Conservation (phyloP, 1,284 basidiomycete species). For the Mycosarcoma mackinlayi region DNA sequence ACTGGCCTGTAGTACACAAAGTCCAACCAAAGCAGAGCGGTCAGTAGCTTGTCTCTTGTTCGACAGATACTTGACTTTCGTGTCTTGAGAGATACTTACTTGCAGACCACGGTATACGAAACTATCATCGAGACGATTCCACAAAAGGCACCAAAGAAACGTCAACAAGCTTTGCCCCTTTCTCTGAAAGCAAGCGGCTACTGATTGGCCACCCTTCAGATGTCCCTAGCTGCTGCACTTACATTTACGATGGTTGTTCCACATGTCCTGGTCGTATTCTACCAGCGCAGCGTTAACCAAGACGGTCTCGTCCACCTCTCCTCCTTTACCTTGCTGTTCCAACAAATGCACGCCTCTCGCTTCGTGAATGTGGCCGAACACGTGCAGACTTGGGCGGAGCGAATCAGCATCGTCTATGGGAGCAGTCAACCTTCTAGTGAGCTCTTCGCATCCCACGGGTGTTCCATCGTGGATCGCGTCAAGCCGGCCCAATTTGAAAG, state of each 20-base stretch:
- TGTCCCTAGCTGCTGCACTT: too few relatives aligned
- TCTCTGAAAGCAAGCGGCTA: too few relatives aligned
- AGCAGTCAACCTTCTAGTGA: slow-evolving; percentile 22
- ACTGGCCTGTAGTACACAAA: slow-evolving; percentile 13
- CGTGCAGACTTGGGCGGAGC: slow-evolving; percentile 32
- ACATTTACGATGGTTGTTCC: slow-evolving; percentile 14
- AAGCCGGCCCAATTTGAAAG: slow-evolving; percentile 21
- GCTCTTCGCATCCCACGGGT: slow-evolving; percentile 45
- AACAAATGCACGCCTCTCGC: slow-evolving; percentile 31
- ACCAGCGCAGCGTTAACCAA: slow-evolving; percentile 51
- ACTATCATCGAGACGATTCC: slow-evolving; percentile 16
- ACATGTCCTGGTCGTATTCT: slow-evolving; percentile 41
- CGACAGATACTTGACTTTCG: not conserved
- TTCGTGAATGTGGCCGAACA: slow-evolving; percentile 55
- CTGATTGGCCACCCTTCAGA: too few relatives aligned
- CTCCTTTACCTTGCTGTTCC: not conserved
- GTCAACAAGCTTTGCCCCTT: too few relatives aligned
- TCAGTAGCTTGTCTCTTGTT: slow-evolving; percentile 2
- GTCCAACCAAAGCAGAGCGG: slow-evolving; percentile 1
- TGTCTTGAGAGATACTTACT: slow-evolving; percentile 12
- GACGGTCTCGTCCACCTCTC: slow-evolving; percentile 24
- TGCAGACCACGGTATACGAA: slow-evolving; percentile 31
- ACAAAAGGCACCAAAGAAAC: too few relatives aligned
- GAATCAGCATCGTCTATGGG: not conserved
- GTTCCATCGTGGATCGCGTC: slow-evolving; percentile 41